phyloP scores from a whole-genome alignment of 2,329 filamentous ascomycete genomes.

The Lomentospora prolificans region DNA sequence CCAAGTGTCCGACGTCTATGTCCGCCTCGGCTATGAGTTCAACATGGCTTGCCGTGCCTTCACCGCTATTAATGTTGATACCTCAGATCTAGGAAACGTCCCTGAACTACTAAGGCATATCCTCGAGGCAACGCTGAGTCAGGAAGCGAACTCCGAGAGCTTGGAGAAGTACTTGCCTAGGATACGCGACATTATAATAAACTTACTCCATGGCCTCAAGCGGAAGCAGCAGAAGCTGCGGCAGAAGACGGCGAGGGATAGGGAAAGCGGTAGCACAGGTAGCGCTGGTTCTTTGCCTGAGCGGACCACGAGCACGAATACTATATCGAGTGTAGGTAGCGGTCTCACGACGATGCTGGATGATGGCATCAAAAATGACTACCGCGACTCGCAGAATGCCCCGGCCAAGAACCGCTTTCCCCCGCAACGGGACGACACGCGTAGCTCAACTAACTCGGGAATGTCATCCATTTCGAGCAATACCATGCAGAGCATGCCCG shows the following conservation, averaged over 20 bases:
- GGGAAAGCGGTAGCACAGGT: conserved; percentile 28
- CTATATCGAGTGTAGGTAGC: conserved; percentile 45
- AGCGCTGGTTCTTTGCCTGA: conserved; percentile 28
- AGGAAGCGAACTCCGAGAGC: conserved; percentile 89
- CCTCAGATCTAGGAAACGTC: conserved; percentile 85
- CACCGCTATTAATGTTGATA: conserved; percentile 93
- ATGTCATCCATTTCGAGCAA: conserved; percentile 63
- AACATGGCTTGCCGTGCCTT: conserved; percentile 98
- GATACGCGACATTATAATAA: conserved; percentile 98
- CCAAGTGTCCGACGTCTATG: conserved; percentile 96
- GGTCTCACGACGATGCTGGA: conserved; percentile 49
- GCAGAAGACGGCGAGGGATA: conserved; percentile 50
- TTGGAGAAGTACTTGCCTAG: conserved; percentile 87
- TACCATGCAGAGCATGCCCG: conserved; percentile 66
- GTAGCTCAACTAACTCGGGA: conserved; percentile 33
- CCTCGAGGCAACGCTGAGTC: conserved; percentile 89
- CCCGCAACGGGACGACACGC: conserved; percentile 39
- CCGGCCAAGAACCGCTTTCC: conserved; percentile 36
- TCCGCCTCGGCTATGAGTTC: conserved; percentile 95
- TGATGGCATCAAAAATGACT: conserved; percentile 47
- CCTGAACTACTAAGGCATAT: conserved; percentile 85
- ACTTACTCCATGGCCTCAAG: conserved; percentile 88
- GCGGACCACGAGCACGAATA: conserved; percentile 49
- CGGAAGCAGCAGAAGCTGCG: conserved; percentile 87
- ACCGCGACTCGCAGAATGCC: conserved; percentile 21